Conservation (phyloP, 176 grass and related monocot species). For the Oryza rufipogon region DNA sequence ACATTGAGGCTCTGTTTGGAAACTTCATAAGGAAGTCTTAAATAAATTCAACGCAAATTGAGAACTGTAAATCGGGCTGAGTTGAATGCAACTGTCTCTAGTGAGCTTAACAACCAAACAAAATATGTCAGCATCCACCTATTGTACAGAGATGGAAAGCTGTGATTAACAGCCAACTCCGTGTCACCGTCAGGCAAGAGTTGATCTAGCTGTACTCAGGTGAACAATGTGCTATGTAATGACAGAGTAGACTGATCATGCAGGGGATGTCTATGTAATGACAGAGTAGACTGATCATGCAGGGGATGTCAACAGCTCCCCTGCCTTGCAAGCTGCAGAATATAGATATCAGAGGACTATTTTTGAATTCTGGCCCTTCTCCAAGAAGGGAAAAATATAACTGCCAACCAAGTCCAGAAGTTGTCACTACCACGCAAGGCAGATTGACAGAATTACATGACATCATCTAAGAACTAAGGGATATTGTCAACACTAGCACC, state of each 20-base stretch:
- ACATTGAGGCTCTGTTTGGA: not conserved
- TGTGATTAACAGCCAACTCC: not conserved
- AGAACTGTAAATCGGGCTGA: not conserved
- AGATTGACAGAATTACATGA: slow-evolving; percentile 37
- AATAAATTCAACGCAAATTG: not conserved
- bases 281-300: not conserved
- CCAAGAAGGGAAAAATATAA: not conserved
- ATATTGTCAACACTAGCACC: not conserved
- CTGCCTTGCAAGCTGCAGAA: not conserved
- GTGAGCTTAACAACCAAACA: not conserved
- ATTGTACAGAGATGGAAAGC: slow-evolving; percentile 7
- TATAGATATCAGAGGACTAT: not conserved
- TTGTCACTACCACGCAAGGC: not conserved
- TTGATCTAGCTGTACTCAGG: not conserved
- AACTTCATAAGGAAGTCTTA: not conserved
- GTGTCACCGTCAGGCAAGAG: not conserved
- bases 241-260: not conserved
- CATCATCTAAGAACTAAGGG: not conserved
- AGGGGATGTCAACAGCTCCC: not conserved
- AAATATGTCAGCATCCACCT: not conserved
- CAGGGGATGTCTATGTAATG: not conserved
- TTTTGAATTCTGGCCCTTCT: not conserved
- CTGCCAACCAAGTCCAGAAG: not conserved
- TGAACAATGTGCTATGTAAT: not conserved
- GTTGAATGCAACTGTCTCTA: not conserved